Conservation (phyloP, 2,329 filamentous ascomycete species). For the Tolypocladium ophioglossoides region DNA sequence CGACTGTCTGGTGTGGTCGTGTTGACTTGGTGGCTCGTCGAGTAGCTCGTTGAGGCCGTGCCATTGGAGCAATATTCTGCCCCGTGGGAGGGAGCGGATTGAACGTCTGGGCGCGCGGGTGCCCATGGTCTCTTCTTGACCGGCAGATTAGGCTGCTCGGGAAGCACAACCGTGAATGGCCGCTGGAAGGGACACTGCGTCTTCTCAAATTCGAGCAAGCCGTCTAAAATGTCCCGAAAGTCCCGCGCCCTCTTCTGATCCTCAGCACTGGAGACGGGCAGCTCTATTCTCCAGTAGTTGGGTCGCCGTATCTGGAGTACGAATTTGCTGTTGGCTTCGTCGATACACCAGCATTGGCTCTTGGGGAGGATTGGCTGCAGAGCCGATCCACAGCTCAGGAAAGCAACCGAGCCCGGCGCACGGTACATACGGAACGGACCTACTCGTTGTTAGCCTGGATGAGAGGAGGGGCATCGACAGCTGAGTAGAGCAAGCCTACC, state of each 20-base stretch:
- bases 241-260: slow-evolving; percentile 47
- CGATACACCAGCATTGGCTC: slow-evolving; percentile 90
- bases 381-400: slow-evolving; percentile 74
- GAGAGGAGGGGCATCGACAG: neutral
- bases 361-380: slow-evolving; percentile 80
- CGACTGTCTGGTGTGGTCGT: neutral
- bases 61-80: neutral
- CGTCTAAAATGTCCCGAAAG: slow-evolving; percentile 58
- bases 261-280: slow-evolving; percentile 48
- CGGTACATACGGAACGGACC: slow-evolving; percentile 77
- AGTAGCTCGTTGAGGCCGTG: neutral
- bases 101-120: slow-evolving; percentile 22
- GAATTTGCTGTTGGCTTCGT: slow-evolving; percentile 69
- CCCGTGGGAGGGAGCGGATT: neutral
- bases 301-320: slow-evolving; percentile 77
- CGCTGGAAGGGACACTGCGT: slow-evolving; percentile 79
- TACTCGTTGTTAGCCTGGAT: slow-evolving; percentile 11
- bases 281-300: slow-evolving; percentile 83
- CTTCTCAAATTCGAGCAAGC: slow-evolving; percentile 75
- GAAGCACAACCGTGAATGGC: slow-evolving; percentile 63
- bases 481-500: slow-evolving; percentile 33
- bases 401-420: slow-evolving; percentile 76
- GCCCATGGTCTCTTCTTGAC: slow-evolving; percentile 60
- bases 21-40: neutral
- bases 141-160: slow-evolving; percentile 55